Base-by-base conservation (phyloP, 1,284 basidiomycete species). In the Fomitopsis schrenkii region DNA sequence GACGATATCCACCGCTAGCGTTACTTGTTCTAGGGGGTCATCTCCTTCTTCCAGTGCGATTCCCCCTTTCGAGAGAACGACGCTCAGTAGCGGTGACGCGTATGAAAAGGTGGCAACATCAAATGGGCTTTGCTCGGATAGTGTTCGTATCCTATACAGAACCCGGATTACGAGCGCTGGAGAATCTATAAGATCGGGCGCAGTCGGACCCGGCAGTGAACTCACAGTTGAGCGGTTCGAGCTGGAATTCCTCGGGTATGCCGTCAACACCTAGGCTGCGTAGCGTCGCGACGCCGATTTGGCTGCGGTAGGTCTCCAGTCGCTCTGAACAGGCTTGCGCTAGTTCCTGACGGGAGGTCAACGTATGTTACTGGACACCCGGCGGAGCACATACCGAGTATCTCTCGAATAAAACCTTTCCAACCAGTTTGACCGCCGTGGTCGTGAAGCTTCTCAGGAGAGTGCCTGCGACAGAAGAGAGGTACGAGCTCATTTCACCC, bases 51-150 rank as follows among this genome's bases (percentile, higher is more conserved):
- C 77, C 15, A 80, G 71, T 0, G 70, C 75, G 12, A 96, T 79
- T 0, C 93, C 94, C 19, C 91, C 93, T 26, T 80, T 79, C 1
- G 77, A 71, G 8, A 96, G 80, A 19, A 98, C 86, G 59, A 84
- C 81, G 8, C 80, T 84, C 14, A 99, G 77, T 14, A 99, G 79
- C 7, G 95, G 92, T 53, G 88, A 90, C 1, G 87, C 76, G 67
- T 97, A 94, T 0, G 92, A 86, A 73, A 93, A 96, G 0, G 95
- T 95, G 0, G 90, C 86, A 0, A 88, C 83, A 70, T 97, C 94
- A 55, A 99, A 90, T 0, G 94, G 87, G 0, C 84, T 77, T 69
- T 94, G 89, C 67, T 97, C 93, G 0, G 93, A 89, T 2, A 96
- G 77, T 62, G 87, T 91, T 36, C 93, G 88, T 1, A 99, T 74